Evolutionary conservation across 495 filamentous ascomycete genomes (phyloP).

Genomic region (Penicillium fimorum): DNA sequence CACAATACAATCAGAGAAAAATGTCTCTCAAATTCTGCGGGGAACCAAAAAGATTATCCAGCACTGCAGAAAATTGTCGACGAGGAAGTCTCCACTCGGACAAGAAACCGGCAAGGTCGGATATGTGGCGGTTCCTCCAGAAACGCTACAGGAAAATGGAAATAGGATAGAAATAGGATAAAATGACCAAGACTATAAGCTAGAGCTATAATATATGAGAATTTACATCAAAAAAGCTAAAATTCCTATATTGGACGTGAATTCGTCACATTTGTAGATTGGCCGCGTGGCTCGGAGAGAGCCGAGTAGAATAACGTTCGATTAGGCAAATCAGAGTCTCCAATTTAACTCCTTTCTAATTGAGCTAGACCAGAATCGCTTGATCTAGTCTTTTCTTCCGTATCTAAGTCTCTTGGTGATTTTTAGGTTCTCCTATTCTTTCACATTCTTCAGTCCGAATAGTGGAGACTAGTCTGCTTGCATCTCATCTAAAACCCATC

Average conservation of each 20-base stretch:
- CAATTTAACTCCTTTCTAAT: not conserved
- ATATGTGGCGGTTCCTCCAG: slow-evolving; percentile 2
- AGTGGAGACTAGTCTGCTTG: not conserved
- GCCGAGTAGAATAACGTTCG: not conserved
- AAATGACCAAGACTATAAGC: not conserved
- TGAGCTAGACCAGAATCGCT: not conserved
- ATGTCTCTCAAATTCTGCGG: not conserved
- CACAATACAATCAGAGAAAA: not conserved
- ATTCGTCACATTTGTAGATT: slow-evolving; percentile 18
- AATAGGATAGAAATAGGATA: not conserved
- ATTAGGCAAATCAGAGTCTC: slow-evolving; percentile 2
- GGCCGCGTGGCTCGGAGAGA: slow-evolving; percentile 7
- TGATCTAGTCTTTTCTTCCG: not conserved
- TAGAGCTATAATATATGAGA: not conserved
- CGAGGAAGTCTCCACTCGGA: slow-evolving; percentile 10
- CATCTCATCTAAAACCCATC: slow-evolving; percentile 2
- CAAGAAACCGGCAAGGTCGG: slow-evolving; percentile 15
- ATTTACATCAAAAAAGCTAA: not conserved
- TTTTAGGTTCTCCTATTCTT: not conserved
- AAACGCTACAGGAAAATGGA: not conserved
- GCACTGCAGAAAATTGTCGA: not conserved
- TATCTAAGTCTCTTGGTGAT: not conserved
- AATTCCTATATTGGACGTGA: not conserved
- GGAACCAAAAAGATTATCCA: not conserved
- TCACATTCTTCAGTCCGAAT: not conserved